phyloP scores from a whole-genome alignment of 2,329 filamentous ascomycete genomes.

The Orbilia quercus region DNA sequence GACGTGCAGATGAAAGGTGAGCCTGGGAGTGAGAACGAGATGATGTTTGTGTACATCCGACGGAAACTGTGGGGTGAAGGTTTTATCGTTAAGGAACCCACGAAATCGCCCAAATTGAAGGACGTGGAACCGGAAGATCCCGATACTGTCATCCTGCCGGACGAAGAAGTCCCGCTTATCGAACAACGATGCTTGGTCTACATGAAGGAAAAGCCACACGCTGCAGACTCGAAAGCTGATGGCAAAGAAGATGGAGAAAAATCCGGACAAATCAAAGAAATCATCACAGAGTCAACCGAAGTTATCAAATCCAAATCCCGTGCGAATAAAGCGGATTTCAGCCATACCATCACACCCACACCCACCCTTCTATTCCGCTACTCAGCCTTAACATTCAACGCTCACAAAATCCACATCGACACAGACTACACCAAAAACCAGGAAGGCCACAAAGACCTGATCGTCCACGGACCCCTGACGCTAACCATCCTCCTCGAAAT shows the following conservation, averaged over 20 bases:
- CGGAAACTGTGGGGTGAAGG: conserved; percentile 45
- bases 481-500: conserved; percentile 80
- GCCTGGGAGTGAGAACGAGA: conserved; percentile 49
- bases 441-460: conserved; percentile 78
- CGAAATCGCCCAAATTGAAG: conserved; percentile 52
- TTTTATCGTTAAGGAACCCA: conserved; percentile 60
- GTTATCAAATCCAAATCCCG: conserved; percentile 35
- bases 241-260: conserved; percentile 56
- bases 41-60: conserved; percentile 55
- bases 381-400: conserved; percentile 90
- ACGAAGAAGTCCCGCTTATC: conserved; percentile 64
- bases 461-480: conserved; percentile 88
- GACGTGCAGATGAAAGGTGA: conserved; percentile 65
- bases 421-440: conserved; percentile 73
- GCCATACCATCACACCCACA: conserved; percentile 73
- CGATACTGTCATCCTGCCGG: conserved; percentile 61
- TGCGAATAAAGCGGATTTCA: conserved; percentile 67
- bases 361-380: conserved; percentile 84
- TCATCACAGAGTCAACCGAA: conserved; percentile 50
- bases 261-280: conserved; percentile 20
- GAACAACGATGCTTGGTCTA: conserved; percentile 75
- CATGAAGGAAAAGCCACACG: conserved; percentile 66
- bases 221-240: conserved; percentile 52
- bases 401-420: conserved; percentile 90
- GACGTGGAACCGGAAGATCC: conserved; percentile 61